Evolutionary conservation across 176 grass and related monocot genomes (phyloP).

Genomic region (Aegilops speltoides): DNA sequence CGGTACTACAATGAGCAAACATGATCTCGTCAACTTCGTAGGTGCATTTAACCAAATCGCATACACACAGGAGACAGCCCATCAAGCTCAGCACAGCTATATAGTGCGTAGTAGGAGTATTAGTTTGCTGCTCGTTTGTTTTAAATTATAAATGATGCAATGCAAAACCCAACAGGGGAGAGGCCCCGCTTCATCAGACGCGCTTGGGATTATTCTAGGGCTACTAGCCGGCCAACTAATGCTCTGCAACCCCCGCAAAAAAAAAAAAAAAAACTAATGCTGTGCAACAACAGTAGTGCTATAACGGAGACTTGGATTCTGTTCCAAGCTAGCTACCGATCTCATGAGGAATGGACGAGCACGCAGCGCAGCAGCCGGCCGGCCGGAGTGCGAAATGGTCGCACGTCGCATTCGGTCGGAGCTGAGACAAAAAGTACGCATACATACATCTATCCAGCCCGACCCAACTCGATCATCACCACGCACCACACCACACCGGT

Average conservation of each 20-base stretch:
- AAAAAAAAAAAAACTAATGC: slow-evolving; percentile 1
- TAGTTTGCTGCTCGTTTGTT: neutral
- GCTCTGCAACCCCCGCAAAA: neutral
- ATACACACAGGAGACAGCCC: neutral
- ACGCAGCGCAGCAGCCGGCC: neutral
- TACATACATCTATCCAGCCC: slow-evolving; percentile 31
- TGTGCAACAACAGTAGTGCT: neutral
- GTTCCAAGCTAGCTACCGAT: slow-evolving; percentile 26
- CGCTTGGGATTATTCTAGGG: neutral
- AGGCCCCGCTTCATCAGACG: neutral
- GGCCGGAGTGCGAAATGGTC: slow-evolving; percentile 26
- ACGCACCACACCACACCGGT: neutral
- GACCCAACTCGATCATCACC: slow-evolving; percentile 35
- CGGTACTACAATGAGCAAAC: neutral
- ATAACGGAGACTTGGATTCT: slow-evolving; percentile 32
- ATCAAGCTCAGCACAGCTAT: slow-evolving; percentile 23
- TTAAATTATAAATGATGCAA: neutral
- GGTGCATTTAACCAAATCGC: neutral
- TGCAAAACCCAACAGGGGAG: neutral
- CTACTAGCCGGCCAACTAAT: neutral
- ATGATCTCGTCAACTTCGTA: neutral
- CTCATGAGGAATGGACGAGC: neutral
- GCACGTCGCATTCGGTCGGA: slow-evolving; percentile 59
- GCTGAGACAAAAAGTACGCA: slow-evolving; percentile 37
- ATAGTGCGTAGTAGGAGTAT: too few species aligned